A percentile compares a stretch with the other conserved stretches of the same genome.
Conservation (phyloP, 2,329 filamentous ascomycete species). For the Fusarium coffeatum region DNA sequence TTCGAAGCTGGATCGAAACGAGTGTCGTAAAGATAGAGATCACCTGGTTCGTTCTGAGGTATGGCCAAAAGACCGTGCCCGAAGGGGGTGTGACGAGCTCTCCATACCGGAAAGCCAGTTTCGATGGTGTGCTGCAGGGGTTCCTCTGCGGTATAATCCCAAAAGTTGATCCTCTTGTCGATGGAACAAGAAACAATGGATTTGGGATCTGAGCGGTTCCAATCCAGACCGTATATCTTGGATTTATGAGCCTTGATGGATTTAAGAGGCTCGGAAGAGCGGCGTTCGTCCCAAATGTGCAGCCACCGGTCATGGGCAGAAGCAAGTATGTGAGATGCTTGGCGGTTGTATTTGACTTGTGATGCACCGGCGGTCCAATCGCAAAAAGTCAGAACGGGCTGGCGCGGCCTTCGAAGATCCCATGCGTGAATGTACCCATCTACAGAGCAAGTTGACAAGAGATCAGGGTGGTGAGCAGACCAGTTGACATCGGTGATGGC, state of each 20-base stretch:
- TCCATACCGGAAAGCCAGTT: slow-evolving; percentile 89
- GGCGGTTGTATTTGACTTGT: slow-evolving; percentile 94
- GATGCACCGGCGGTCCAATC: slow-evolving; percentile 95
- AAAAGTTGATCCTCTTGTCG: slow-evolving; percentile 93
- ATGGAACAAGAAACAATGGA: slow-evolving; percentile 88
- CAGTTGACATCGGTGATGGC: slow-evolving; percentile 98
- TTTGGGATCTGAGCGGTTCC: slow-evolving; percentile 81
- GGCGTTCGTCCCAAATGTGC: slow-evolving; percentile 90
- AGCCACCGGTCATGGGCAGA: slow-evolving; percentile 91
- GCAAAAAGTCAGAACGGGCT: slow-evolving; percentile 83
- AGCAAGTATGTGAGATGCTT: slow-evolving; percentile 86
- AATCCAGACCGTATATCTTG: slow-evolving; percentile 95
- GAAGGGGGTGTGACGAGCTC: slow-evolving; percentile 91
- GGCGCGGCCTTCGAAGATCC: slow-evolving; percentile 81
- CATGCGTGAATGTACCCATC: slow-evolving; percentile 94
- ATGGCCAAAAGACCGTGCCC: slow-evolving; percentile 87
- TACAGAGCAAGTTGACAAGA: slow-evolving; percentile 89
- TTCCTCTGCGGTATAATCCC: slow-evolving; percentile 78
- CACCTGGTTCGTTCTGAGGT: slow-evolving; percentile 88
- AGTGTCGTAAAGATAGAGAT: slow-evolving; percentile 86
- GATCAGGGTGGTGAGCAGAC: slow-evolving; percentile 89
- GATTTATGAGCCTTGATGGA: slow-evolving; percentile 90
- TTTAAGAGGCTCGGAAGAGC: slow-evolving; percentile 79
- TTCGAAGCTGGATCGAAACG: slow-evolving; percentile 61
- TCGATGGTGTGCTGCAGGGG: slow-evolving; percentile 80